Evolutionary conservation across 495 filamentous ascomycete species (phyloP).

Genomic region (Elaphomyces granulatus): DNA sequence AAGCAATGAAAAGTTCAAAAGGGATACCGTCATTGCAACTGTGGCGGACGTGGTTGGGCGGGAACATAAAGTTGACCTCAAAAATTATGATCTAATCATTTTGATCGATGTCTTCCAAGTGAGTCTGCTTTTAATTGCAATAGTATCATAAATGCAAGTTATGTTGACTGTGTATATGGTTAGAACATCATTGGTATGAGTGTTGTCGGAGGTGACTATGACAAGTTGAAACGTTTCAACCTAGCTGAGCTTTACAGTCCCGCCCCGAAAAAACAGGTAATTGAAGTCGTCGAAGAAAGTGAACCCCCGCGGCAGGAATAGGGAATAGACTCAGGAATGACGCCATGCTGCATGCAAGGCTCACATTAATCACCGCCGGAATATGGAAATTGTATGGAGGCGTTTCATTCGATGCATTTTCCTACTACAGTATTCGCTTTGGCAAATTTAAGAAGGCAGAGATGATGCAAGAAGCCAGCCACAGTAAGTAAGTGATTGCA

Average conservation of each 20-base stretch:
- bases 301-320: not conserved
- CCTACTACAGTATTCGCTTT: too few species aligned
- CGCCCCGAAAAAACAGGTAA: conserved; percentile 15
- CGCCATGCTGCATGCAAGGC: too few species aligned
- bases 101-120: conserved; percentile 84
- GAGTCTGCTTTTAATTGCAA: conserved; percentile 19
- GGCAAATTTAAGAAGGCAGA: too few species aligned
- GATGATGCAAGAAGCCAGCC: too few species aligned
- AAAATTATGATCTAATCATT: conserved; percentile 67
- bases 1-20: conserved; percentile 58
- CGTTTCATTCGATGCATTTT: too few species aligned
- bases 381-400: too few species aligned
- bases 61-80: conserved; percentile 71
- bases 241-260: conserved; percentile 49
- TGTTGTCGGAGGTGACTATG: conserved; percentile 55
- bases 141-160: too few species aligned
- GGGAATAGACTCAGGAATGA: too few species aligned
- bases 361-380: too few species aligned
- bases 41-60: conserved; percentile 54
- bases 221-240: conserved; percentile 57
- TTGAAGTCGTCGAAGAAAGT: not conserved
- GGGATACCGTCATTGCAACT: conserved; percentile 63
- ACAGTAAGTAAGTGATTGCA: too few species aligned
- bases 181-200: conserved; percentile 71
- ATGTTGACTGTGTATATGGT: too few species aligned